These are phyloP conservation scores for Ustilago hordei DNA, from an alignment of 1,284 basidiomycete species.

Conservation along the genomic window DNA sequence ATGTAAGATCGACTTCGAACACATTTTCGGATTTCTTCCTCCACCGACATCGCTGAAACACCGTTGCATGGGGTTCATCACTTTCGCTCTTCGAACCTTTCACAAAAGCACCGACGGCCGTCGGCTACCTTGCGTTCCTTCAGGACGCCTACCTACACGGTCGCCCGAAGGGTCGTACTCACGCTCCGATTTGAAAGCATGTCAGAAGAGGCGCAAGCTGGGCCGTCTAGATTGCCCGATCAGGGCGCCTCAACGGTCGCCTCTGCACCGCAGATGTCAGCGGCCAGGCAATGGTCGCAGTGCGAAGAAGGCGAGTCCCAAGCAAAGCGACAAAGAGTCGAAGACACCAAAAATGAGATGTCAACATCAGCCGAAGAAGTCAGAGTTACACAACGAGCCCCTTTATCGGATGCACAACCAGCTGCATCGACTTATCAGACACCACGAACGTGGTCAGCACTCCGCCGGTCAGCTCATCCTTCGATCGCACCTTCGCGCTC, in stretches of 20 bases:
- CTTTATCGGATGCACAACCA: background rate
- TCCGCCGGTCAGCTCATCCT: conserved; percentile 47
- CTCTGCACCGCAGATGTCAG: background rate
- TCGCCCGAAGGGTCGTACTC: background rate
- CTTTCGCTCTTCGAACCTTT: background rate
- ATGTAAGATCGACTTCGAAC: too few species aligned
- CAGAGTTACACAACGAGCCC: background rate
- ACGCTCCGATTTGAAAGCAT: background rate
- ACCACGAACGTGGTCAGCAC: conserved; percentile 15
- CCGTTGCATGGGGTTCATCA: background rate
- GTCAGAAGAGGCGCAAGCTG: background rate
- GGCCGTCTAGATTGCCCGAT: background rate
- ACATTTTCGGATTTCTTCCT: background rate
- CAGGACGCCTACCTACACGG: background rate
- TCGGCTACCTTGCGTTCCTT: background rate
- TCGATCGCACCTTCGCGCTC: conserved; percentile 55
- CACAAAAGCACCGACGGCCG: background rate
- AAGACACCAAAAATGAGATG: background rate
- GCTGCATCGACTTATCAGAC: background rate
- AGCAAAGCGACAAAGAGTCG: background rate
- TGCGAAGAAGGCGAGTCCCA: background rate
- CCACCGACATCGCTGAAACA: background rate
- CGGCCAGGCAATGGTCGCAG: background rate
- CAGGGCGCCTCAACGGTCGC: background rate
- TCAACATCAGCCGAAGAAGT: background rate